Conservation (phyloP, 495 filamentous ascomycete species). For the Alectoria sarmentosa region DNA sequence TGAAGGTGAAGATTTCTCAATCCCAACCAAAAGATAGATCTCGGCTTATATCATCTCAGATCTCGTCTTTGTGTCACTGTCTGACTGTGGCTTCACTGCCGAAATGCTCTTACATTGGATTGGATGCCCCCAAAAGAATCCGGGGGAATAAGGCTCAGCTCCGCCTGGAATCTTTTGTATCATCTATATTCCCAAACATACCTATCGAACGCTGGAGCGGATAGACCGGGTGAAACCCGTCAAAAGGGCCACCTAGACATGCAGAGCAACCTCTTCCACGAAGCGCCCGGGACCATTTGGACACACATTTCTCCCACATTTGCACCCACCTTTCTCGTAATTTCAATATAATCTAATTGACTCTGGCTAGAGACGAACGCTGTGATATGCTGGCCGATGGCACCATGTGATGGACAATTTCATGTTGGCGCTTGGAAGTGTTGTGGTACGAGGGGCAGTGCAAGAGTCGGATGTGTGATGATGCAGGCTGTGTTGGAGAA, state of each 20-base stretch:
- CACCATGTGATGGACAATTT: too few species aligned
- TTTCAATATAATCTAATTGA: background rate
- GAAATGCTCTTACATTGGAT: background rate
- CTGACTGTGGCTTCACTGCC: background rate
- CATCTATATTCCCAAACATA: background rate
- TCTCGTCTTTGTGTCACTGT: too few species aligned
- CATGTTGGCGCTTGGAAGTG: background rate
- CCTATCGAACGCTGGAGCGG: background rate
- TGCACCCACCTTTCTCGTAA: background rate
- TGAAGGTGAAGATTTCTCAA: background rate
- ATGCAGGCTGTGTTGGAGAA: conserved; percentile 1
- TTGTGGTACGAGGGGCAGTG: background rate
- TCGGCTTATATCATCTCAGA: background rate
- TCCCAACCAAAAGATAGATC: background rate
- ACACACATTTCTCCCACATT: background rate
- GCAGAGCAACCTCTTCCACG: background rate
- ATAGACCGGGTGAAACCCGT: background rate
- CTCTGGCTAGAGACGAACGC: background rate
- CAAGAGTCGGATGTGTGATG: background rate
- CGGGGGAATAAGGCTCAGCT: background rate
- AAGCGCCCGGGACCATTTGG: background rate
- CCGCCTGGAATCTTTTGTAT: background rate
- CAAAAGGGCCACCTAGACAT: background rate
- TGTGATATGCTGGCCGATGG: too few species aligned
- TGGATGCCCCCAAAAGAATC: background rate